Evolutionary conservation across 208 protist species (phyloP).

Genomic region (Acanthamoeba divionensis): DNA sequence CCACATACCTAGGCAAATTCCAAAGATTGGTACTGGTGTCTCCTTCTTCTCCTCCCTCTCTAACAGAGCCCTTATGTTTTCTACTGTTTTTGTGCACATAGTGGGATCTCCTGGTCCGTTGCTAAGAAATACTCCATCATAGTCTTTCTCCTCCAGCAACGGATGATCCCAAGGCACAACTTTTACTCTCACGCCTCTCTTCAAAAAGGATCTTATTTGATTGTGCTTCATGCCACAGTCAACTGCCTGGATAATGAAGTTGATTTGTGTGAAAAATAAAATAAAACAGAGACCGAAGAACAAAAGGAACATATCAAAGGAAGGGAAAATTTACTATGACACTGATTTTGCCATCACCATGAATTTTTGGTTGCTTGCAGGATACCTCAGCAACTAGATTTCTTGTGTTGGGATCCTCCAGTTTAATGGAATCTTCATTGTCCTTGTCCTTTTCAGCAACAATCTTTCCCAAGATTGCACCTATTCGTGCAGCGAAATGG

Average conservation of each 20-base stretch:
- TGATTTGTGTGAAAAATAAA: background rate
- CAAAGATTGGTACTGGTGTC: slow-evolving; percentile 89
- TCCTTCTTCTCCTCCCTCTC: background rate
- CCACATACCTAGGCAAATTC: slow-evolving; percentile 93
- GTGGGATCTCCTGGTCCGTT: slow-evolving; percentile 82
- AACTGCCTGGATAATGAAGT: slow-evolving; percentile 74
- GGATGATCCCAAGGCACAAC: slow-evolving; percentile 94
- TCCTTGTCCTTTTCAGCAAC: slow-evolving; percentile 52
- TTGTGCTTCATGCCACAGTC: slow-evolving; percentile 88
- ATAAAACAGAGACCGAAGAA: slow-evolving; percentile 14
- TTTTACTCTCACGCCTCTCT: slow-evolving; percentile 71
- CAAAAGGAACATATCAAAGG: background rate
- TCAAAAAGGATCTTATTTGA: slow-evolving; percentile 75
- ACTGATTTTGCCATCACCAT: slow-evolving; percentile 38
- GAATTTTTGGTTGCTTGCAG: slow-evolving; percentile 78
- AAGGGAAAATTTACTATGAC: background rate
- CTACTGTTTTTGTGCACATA: slow-evolving; percentile 88
- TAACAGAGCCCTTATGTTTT: slow-evolving; percentile 87
- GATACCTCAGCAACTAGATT: slow-evolving; percentile 94
- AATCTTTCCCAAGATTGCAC: slow-evolving; percentile 75
- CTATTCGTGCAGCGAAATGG: no score
- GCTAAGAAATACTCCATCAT: slow-evolving; percentile 95
- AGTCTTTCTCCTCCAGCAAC: slow-evolving; percentile 86
- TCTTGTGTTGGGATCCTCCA: slow-evolving; percentile 90
- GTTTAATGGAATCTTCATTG: slow-evolving; percentile 62